Evolutionary conservation across 2,329 filamentous ascomycete species (phyloP), one percentile per base, ranked within the genome.

Genomic region (Ceratocystiopsis sp.): DNA sequence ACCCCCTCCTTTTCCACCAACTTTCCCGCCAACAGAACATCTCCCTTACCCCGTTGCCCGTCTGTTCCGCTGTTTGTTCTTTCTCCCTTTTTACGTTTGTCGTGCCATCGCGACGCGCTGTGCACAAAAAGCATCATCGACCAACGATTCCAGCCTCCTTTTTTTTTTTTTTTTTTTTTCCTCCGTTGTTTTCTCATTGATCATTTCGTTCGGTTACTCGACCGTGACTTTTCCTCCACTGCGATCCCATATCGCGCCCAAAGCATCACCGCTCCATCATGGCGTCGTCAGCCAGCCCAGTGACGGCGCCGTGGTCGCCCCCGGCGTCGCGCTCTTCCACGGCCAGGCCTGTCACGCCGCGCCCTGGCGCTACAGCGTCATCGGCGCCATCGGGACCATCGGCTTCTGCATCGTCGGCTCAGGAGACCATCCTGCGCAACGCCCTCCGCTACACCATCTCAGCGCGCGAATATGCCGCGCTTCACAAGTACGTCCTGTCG

Each of bases 391-490:
- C 39, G 13, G 19, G 42, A 10, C 25, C 25, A 8, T 29, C 25
- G 25, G 25, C 4, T 29, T 8, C 25, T 8, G 25, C 25, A 29
- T 42, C 50, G 15, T 53, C 59, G 4, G 53, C 60, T 35, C 58
- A 61, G 46, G 81, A 89, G 51, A 80, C 83, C 6, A 70, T 93
- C 49, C 69, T 93, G 45, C 83, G 84, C 60, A 93, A 91, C 59
- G 79, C 84, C 37, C 69, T 95, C 46, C 80, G 86, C 51, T 87
- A 94, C 61, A 91, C 83, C 45, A 85, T 87, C 56, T 80, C 77
- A 8, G 78, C 84, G 37, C 77, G 80, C 59, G 87, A 95, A 59
- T 95, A 95, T 61, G 79, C 84, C 51, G 66, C 80, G 1, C 72
- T 95, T 16, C 85, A 94, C 60, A 79, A 80, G 55, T 86, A 87